A percentile compares a stretch with the other conserved stretches of the same genome.
Conservation (phyloP, 306 rosid species). For the Begonia fuchsioides region DNA sequence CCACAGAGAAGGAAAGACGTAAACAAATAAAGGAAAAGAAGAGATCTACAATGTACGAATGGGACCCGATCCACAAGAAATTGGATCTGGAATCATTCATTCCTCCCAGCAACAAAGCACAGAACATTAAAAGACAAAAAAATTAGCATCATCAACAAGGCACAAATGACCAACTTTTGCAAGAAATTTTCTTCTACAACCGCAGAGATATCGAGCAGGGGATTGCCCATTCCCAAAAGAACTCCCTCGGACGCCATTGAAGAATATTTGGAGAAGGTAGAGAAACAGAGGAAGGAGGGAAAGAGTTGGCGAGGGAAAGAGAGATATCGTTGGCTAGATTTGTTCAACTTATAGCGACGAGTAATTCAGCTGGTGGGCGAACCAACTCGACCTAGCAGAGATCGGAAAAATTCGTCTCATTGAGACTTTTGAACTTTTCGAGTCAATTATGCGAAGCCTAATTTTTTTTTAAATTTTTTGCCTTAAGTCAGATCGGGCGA, state of each 20-base stretch:
- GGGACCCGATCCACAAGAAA: conserved; percentile 3
- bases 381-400: no score
- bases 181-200: conserved; percentile 55
- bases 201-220: conserved; percentile 79
- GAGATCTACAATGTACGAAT: conserved; percentile 2
- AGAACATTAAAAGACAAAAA: not conserved
- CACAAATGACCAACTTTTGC: conserved; percentile 25
- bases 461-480: no score
- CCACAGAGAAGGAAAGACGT: not conserved
- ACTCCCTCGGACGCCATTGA: conserved; percentile 54
- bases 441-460: no score
- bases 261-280: not conserved
- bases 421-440: no score
- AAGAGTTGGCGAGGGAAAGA: not conserved
- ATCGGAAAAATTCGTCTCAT: no score
- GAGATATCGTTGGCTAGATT: no score
- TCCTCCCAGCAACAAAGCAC: not conserved
- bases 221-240: conserved; percentile 88
- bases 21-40: not conserved
- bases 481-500: no score
- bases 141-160: not conserved
- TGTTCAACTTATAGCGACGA: no score
- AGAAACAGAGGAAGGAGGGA: conserved; percentile 2
- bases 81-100: no score
- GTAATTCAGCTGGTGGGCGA: no score